Base-by-base conservation (phyloP, 495 filamentous ascomycete species). In the Aspergillus olivimuriae region DNA sequence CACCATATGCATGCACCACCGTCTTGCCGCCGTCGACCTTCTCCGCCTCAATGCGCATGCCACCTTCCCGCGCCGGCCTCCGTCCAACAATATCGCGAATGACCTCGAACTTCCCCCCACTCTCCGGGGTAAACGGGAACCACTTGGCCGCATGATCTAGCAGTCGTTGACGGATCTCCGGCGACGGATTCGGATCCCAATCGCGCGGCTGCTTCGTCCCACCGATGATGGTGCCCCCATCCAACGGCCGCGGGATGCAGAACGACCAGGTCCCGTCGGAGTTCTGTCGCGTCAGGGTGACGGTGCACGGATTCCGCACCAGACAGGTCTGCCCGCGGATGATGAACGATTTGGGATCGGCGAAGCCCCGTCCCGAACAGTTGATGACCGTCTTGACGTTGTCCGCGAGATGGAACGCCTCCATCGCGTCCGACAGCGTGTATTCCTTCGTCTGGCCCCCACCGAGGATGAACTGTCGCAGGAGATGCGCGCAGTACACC, bases 1-100 rank as follows among this genome's bases (percentile, higher is more conserved):
- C 61, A 11, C 80, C 80, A 56, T 83, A 84, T 4, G 76, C 80
- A 67, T 84, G 80, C 31, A 84, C 70, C 14, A 83, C 57, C 7
- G 28, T 39, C 17, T 50, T 49, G 1, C 46, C 57, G 12, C 47
- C 51, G 5, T 32, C 44, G 4, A 66, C 24, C 17, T 60, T 59
- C 8, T 66, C 73, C 8, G 55, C 56, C 44, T 71, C 68, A 19
- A 72, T 56, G 8, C 70, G 53, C 57, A 69, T 50, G 12, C 70
- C 70, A 1, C 69, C 69, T 43, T 70, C 60, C 17, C 69, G 55
- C 9, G 68, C 63, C 19, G 69, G 69, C 31, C 69, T 49, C 1
- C 69, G 51, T 10, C 69, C 69, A 16, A 73, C 66, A 46, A 70
- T 69, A 49, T 73, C 69, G 4, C 56, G 59, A 47, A 73, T 63